Percentiles rank a stretch among this genome's conserved stretches.
These are phyloP conservation scores for Tuber umbilicatum DNA, from an alignment of 495 filamentous ascomycete species.

Conservation along the genomic window DNA sequence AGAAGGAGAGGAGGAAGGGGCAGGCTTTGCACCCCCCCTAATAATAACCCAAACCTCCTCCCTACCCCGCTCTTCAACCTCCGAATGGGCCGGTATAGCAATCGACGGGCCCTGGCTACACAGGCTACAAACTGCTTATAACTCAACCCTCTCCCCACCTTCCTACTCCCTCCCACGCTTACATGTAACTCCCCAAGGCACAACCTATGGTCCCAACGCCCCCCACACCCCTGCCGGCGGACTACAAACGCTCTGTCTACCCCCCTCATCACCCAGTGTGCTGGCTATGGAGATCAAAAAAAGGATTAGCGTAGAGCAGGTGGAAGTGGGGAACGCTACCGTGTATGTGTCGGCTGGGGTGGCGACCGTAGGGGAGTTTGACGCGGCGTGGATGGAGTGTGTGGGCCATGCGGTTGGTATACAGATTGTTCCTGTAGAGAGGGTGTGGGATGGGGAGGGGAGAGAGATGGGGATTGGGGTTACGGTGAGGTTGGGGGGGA, in stretches of 20 bases:
- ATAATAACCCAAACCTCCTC: constrained; percentile 66
- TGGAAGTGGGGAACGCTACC: constrained; percentile 3
- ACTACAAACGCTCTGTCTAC: constrained; percentile 17
- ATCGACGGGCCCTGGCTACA: constrained; percentile 27
- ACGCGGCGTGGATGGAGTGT: constrained; percentile 7
- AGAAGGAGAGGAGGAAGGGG: constrained; percentile 22
- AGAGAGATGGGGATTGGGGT: constrained; percentile 12
- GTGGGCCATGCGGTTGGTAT: neutral
- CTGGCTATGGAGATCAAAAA: constrained; percentile 11
- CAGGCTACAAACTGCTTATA: constrained; percentile 1
- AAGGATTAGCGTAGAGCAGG: constrained; percentile 8
- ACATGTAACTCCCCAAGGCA: neutral
- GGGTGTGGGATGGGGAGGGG: constrained; percentile 28
- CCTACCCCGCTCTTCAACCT: constrained; percentile 59
- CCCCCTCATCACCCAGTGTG: neutral
- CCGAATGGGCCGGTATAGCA: constrained; percentile 58
- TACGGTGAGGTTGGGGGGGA: constrained; percentile 20
- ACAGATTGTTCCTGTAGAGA: constrained; percentile 26
- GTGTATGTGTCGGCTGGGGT: constrained; percentile 22
- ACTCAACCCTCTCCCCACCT: neutral
- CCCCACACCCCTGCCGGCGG: constrained; percentile 2
- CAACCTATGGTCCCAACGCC: neutral
- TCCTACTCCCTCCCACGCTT: neutral
- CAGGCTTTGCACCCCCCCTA: constrained; percentile 51
- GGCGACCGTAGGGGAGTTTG: constrained; percentile 15